Evolutionary conservation across 805 yeast genomes (phyloP).

Genomic region (Candida krabiensis): DNA sequence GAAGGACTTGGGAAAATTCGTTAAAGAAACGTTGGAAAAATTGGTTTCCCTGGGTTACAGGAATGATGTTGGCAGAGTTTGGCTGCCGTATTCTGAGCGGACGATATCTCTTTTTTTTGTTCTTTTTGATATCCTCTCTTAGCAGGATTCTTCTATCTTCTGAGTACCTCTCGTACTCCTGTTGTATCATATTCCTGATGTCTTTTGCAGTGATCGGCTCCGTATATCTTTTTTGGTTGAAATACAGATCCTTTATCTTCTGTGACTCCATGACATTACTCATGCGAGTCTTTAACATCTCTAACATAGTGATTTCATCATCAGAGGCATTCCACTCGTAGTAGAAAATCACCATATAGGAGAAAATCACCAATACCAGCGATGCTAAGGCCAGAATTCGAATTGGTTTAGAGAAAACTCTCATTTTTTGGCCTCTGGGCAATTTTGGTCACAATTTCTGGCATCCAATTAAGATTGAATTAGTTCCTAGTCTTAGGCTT

Average conservation of each 20-base stretch:
- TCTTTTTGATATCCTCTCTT: neutral
- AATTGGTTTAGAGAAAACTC: neutral
- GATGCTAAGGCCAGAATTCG: slow-evolving; percentile 3
- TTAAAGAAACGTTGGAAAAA: slow-evolving; percentile 8
- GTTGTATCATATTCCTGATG: slow-evolving; percentile 14
- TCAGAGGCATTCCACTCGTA: slow-evolving; percentile 6
- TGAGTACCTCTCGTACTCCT: slow-evolving; percentile 12
- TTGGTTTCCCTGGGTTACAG: slow-evolving; percentile 5
- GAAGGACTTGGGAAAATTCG: slow-evolving; percentile 12
- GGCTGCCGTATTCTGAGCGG: neutral
- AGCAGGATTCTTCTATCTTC: slow-evolving; percentile 11
- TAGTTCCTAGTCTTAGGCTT: too few species aligned
- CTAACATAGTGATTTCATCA: slow-evolving; percentile 9
- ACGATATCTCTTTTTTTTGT: neutral
- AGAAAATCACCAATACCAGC: slow-evolving; percentile 1
- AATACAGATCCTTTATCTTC: slow-evolving; percentile 13
- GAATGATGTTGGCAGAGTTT: neutral
- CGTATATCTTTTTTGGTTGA: slow-evolving; percentile 8
- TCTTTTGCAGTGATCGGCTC: slow-evolving; percentile 13
- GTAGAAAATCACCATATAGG: slow-evolving; percentile 4
- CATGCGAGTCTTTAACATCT: slow-evolving; percentile 6
- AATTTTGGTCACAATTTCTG: too few species aligned
- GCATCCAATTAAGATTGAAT: too few species aligned
- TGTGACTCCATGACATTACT: slow-evolving; percentile 5
- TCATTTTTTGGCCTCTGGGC: too few species aligned